Percentiles rank a stretch among this genome's conserved stretches.
Evolutionary conservation across 139 green algal genomes (phyloP).

Genomic region (Coelastrella sp.): DNA sequence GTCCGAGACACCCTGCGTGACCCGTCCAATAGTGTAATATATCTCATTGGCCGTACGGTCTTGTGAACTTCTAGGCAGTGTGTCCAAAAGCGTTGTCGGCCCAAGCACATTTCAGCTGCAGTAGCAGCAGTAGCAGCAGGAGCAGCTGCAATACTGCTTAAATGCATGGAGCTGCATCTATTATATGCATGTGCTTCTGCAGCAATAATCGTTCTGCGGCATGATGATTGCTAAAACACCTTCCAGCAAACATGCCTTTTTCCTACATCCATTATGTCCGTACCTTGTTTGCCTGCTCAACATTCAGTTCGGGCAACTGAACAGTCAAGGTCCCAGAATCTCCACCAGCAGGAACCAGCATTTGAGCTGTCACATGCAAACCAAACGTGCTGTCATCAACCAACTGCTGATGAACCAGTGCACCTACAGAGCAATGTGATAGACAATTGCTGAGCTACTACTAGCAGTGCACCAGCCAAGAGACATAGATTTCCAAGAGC

Average conservation of each 20-base stretch:
- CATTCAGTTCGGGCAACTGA: not conserved
- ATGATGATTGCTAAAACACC: too few relatives aligned
- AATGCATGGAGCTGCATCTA: not conserved
- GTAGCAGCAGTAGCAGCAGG: slow-evolving; percentile 2
- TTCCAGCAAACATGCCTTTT: too few relatives aligned
- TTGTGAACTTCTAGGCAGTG: too few relatives aligned
- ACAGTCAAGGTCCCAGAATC: slow-evolving; percentile 15
- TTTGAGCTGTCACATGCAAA: not conserved
- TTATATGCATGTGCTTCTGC: not conserved
- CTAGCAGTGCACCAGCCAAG: too few relatives aligned
- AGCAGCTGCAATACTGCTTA: not conserved
- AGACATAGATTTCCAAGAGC: too few relatives aligned
- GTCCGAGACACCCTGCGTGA: too few relatives aligned
- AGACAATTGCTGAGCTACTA: too few relatives aligned
- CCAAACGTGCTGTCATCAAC: not conserved
- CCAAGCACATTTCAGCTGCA: not conserved
- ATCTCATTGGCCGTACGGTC: too few relatives aligned
- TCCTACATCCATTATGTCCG: too few relatives aligned
- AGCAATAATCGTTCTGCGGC: too few relatives aligned
- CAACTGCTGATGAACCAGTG: slow-evolving; percentile 14
- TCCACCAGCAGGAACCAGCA: slow-evolving; percentile 34
- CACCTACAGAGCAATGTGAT: not conserved
- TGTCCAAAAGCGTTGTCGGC: too few relatives aligned
- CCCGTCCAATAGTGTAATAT: too few relatives aligned
- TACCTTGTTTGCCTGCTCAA: not conserved